Evolutionary conservation across 2,329 filamentous ascomycete species (phyloP).

Genomic region (Xylariaceae sp.): DNA sequence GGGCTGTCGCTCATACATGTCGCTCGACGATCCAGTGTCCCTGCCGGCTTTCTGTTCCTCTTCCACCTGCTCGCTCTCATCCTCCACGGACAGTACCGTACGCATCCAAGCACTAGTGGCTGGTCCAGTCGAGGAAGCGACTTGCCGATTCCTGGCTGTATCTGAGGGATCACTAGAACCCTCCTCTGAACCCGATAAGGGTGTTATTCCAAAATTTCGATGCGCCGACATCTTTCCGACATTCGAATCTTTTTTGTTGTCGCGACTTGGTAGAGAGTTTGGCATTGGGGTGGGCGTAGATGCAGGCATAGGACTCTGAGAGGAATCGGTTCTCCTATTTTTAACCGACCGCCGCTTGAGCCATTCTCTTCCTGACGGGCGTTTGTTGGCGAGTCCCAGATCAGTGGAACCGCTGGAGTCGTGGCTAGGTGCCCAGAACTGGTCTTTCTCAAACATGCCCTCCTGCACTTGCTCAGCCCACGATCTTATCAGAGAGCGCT

Average conservation of each 20-base stretch:
- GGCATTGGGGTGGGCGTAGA: conserved; percentile 24
- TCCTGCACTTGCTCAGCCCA: conserved; percentile 25
- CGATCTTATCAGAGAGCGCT: conserved; percentile 24
- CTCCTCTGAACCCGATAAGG: conserved; percentile 24
- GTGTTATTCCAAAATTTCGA: conserved; percentile 28
- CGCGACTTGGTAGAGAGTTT: background rate
- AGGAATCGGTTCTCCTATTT: conserved; percentile 18
- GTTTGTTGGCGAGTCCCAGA: conserved; percentile 20
- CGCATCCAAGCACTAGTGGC: background rate
- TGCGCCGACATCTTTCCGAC: conserved; percentile 8
- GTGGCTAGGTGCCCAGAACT: conserved; percentile 30
- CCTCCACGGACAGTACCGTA: background rate
- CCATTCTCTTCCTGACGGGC: conserved; percentile 26
- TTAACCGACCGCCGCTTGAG: conserved; percentile 29
- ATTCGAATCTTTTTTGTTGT: conserved; percentile 6
- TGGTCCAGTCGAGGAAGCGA: background rate
- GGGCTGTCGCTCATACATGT: background rate
- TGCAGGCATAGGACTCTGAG: conserved; percentile 16
- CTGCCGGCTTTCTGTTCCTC: background rate
- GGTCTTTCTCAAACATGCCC: conserved; percentile 22
- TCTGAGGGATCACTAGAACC: conserved; percentile 6
- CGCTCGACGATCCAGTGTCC: background rate
- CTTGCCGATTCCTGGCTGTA: background rate
- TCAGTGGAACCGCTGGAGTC: background rate
- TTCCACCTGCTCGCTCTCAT: background rate